Evolutionary conservation across 2,329 filamentous ascomycete genomes (phyloP).

Genomic region (Westerdykella sp.): DNA sequence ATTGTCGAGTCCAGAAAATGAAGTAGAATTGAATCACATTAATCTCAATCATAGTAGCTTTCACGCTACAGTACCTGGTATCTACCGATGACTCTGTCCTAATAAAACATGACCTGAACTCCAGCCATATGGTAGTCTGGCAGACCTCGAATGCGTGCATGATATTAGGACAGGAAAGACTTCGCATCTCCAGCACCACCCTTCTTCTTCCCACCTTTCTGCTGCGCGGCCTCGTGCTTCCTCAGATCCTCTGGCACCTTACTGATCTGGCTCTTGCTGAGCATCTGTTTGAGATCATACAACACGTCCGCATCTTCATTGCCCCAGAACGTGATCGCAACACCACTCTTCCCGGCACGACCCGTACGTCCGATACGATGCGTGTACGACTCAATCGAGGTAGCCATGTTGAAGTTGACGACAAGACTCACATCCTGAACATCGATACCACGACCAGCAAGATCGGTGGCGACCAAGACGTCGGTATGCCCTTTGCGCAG

Average conservation of each 20-base stretch:
- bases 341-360: slow-evolving; percentile 93
- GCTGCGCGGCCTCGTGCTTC: slow-evolving; percentile 86
- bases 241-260: slow-evolving; percentile 86
- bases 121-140: neutral
- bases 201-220: slow-evolving; percentile 52
- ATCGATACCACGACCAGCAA: slow-evolving; percentile 96
- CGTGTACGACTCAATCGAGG: slow-evolving; percentile 87
- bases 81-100: no score
- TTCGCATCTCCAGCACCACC: slow-evolving; percentile 23
- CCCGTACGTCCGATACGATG: slow-evolving; percentile 95
- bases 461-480: slow-evolving; percentile 89
- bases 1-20: no score
- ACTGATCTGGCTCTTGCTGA: slow-evolving; percentile 80
- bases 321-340: slow-evolving; percentile 91
- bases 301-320: slow-evolving; percentile 83
- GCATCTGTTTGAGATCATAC: slow-evolving; percentile 91
- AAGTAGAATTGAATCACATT: no score
- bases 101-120: neutral
- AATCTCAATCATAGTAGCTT: no score
- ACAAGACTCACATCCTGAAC: slow-evolving; percentile 90
- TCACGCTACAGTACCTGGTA: no score
- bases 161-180: no score
- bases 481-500: slow-evolving; percentile 74
- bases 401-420: slow-evolving; percentile 98
- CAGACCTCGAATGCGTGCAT: neutral